Percentiles rank a stretch among this genome's conserved stretches.
These are phyloP conservation scores for Cyberlindnera subsufficiens DNA, from an alignment of 805 yeast genomes.

Conservation along the genomic window DNA sequence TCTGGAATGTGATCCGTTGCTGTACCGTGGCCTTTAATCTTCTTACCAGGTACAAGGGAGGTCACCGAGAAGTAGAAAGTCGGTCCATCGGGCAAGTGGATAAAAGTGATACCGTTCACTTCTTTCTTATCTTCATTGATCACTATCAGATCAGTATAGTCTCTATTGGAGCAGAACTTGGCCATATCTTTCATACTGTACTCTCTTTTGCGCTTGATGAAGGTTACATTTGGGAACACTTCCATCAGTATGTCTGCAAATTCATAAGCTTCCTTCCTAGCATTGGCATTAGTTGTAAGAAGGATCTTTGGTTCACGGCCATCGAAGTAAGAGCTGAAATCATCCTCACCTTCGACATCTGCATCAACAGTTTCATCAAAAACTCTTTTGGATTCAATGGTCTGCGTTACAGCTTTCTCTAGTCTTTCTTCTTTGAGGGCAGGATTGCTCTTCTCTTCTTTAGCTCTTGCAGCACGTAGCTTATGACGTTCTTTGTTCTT, in stretches of 20 bases:
- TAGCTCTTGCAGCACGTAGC: slow-evolving; percentile 75
- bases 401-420: slow-evolving; percentile 22
- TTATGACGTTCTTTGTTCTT: slow-evolving; percentile 73
- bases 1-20: slow-evolving; percentile 92
- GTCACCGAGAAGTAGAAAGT: slow-evolving; percentile 85
- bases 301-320: slow-evolving; percentile 67
- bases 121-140: slow-evolving; percentile 91
- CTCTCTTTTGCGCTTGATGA: slow-evolving; percentile 82
- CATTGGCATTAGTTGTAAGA: slow-evolving; percentile 82
- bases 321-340: slow-evolving; percentile 23
- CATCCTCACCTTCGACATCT: slow-evolving; percentile 25
- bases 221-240: slow-evolving; percentile 77
- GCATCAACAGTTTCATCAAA: slow-evolving; percentile 23
- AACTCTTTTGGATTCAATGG: slow-evolving; percentile 24
- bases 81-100: slow-evolving; percentile 94
- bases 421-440: slow-evolving; percentile 76
- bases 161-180: slow-evolving; percentile 72
- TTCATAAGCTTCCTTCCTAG: slow-evolving; percentile 81
- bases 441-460: slow-evolving; percentile 80
- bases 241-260: slow-evolving; percentile 85
- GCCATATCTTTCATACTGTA: slow-evolving; percentile 85
- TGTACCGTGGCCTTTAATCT: slow-evolving; percentile 82
- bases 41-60: slow-evolving; percentile 68
- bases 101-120: slow-evolving; percentile 87
- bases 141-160: slow-evolving; percentile 81